Percentiles rank a stretch among this genome's conserved stretches.
phyloP scores from a whole-genome alignment of 2,329 filamentous ascomycete species.

The Botryotinia convoluta region DNA sequence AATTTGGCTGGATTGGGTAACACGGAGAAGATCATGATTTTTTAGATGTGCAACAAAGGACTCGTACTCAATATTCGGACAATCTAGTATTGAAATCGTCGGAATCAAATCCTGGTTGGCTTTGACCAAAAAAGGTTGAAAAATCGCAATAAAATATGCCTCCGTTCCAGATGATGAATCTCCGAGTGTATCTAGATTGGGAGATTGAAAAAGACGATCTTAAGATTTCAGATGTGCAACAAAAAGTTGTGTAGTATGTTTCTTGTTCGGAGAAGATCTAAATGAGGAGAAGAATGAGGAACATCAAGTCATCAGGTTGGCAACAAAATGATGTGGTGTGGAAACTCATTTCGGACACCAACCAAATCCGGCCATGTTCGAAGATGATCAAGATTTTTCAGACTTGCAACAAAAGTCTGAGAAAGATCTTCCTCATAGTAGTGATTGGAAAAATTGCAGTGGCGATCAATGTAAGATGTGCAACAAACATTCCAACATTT shows the following conservation, averaged over 20 bases:
- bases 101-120: neutral
- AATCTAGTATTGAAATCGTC: neutral
- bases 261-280: neutral
- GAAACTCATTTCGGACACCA: neutral
- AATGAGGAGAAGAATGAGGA: neutral
- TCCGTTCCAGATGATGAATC: neutral
- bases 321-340: neutral
- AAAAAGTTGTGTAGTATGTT: neutral
- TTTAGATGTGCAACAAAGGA: conserved; percentile 1
- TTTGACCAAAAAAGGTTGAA: neutral
- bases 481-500: neutral
- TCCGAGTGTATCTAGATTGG: neutral
- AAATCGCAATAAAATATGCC: neutral
- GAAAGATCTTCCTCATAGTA: neutral
- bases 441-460: neutral
- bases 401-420: conserved; percentile 17
- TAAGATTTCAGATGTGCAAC: conserved; percentile 7
- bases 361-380: neutral
- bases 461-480: neutral
- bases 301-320: neutral
- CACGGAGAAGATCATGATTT: neutral
- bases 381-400: conserved; percentile 15
- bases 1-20: neutral
- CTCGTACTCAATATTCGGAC: neutral
- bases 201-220: conserved; percentile 4